Evolutionary conservation across 495 filamentous ascomycete species (phyloP).

Genomic region (Neurospora sublineolata): DNA sequence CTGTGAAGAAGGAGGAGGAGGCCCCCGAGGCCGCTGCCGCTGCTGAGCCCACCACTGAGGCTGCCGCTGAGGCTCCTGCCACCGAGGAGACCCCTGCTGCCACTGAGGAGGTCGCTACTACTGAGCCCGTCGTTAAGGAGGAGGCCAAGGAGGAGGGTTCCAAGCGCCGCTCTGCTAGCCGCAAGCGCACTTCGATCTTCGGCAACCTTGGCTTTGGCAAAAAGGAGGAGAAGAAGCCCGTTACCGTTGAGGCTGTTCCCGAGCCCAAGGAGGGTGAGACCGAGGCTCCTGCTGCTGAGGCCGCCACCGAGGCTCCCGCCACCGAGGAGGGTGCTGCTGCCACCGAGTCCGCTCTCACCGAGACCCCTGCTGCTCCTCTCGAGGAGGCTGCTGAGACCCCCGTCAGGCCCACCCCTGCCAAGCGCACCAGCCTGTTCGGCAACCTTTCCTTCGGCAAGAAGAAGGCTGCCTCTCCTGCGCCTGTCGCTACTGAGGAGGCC

Average conservation of each 20-base stretch:
- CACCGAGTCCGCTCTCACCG: constrained; percentile 18
- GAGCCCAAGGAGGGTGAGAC: constrained; percentile 34
- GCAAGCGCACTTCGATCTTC: constrained; percentile 80
- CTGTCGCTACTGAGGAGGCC: constrained; percentile 24
- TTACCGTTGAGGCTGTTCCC: constrained; percentile 27
- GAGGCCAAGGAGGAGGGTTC: constrained; percentile 40
- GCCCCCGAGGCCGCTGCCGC: constrained; percentile 14
- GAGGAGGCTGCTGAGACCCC: constrained; percentile 23
- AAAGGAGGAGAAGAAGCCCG: constrained; percentile 59
- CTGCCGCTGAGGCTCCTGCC: constrained; percentile 19
- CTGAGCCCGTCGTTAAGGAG: constrained; percentile 25
- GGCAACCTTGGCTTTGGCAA: constrained; percentile 46
- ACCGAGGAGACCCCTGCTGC: constrained; percentile 24
- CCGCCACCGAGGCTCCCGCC: constrained; percentile 16
- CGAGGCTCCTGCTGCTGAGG: constrained; percentile 19
- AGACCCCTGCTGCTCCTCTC: constrained; percentile 17
- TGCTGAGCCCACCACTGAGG: constrained; percentile 18
- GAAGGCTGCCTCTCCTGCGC: constrained; percentile 34
- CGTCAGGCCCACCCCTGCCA: constrained; percentile 19
- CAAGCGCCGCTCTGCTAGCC: constrained; percentile 65
- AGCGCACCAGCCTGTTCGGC: constrained; percentile 42
- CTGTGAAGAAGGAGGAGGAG: constrained; percentile 36
- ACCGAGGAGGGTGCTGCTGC: constrained; percentile 17
- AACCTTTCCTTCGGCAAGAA: constrained; percentile 43
- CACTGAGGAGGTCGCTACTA: constrained; percentile 33